Percentiles rank a stretch among this genome's conserved stretches.
These are phyloP conservation scores for Kingdonia uniflora DNA, from an alignment of 164 flowering plant genomes.

Conservation along the genomic window DNA sequence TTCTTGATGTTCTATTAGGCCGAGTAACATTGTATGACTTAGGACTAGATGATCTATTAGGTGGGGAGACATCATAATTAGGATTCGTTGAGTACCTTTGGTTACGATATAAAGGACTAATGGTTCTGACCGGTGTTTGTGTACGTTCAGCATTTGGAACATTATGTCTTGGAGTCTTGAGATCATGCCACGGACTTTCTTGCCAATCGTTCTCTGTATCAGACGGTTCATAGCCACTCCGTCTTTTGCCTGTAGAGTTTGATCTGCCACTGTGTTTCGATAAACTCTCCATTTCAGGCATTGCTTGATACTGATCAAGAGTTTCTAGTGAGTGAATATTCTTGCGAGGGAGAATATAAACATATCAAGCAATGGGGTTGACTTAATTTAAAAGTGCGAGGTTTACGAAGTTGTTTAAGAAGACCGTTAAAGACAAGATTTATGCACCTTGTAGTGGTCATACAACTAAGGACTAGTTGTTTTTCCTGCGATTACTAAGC, in stretches of 20 bases:
- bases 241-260: conserved; percentile 16
- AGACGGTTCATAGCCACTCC: conserved; percentile 69
- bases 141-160: conserved; percentile 8
- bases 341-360: not conserved
- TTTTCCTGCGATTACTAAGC: conserved; percentile 26
- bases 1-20: conserved; percentile 9
- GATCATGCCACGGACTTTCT: conserved; percentile 30
- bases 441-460: not conserved
- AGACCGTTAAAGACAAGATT: not conserved
- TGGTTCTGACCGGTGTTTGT: conserved; percentile 10
- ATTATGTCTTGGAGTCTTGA: conserved; percentile 2
- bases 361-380: too few species aligned
- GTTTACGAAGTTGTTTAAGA: not conserved
- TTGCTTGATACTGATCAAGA: not conserved
- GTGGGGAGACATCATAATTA: conserved; percentile 12
- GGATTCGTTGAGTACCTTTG: conserved; percentile 6
- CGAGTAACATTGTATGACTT: not conserved
- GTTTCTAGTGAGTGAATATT: not conserved
- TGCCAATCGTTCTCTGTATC: conserved; percentile 60
- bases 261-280: conserved; percentile 19
- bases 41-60: too few species aligned
- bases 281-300: conserved; percentile 24
- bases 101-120: conserved; percentile 16
- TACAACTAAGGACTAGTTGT: conserved; percentile 5
- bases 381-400: conserved; percentile 10